Evolutionary conservation across 345 rosid genomes (phyloP).

Genomic region (Moricandia arvensis): DNA sequence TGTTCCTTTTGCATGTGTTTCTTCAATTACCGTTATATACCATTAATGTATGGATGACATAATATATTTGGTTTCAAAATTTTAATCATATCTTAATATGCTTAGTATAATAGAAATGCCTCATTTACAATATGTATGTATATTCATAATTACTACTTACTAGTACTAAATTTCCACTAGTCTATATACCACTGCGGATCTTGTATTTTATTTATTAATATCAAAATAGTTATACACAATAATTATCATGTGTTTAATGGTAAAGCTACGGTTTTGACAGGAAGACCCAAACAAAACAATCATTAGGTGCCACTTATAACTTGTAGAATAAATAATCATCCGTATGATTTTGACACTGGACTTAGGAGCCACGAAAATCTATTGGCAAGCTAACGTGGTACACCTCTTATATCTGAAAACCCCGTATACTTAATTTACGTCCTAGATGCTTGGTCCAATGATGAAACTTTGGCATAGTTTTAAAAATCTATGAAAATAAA

Average conservation of each 20-base stretch:
- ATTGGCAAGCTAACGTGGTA: constrained; percentile 3
- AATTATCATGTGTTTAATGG: background rate
- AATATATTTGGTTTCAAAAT: background rate
- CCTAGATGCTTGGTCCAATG: background rate
- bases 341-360: constrained; percentile 13
- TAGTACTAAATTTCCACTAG: background rate
- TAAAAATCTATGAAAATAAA: background rate
- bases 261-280: background rate
- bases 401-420: constrained; percentile 2
- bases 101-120: background rate
- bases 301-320: background rate
- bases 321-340: background rate
- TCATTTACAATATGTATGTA: background rate
- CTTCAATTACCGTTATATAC: background rate
- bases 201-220: background rate
- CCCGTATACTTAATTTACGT: background rate
- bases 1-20: background rate
- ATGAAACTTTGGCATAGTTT: background rate
- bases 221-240: background rate
- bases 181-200: background rate
- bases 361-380: background rate
- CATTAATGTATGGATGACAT: background rate
- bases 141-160: background rate
- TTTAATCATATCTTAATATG: background rate
- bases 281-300: background rate